phyloP scores from a whole-genome alignment of 805 yeast species.

The Brettanomyces nanus region DNA sequence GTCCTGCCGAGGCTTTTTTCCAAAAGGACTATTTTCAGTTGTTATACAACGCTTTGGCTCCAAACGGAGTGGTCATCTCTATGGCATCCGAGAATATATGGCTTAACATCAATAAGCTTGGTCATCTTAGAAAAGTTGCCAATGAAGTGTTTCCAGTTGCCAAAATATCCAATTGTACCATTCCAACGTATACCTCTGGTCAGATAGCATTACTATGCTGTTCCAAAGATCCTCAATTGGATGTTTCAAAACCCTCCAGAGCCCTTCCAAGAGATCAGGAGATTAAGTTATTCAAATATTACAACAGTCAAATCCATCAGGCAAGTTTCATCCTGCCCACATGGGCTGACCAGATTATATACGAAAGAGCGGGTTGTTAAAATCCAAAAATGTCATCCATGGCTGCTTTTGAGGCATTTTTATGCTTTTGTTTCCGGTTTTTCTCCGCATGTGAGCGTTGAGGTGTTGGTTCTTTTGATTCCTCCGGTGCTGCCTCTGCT shows the following conservation, averaged over 20 bases:
- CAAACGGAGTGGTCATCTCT: slow-evolving; percentile 56
- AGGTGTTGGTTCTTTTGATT: too few species aligned
- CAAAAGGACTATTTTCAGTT: slow-evolving; percentile 68
- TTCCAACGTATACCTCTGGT: slow-evolving; percentile 85
- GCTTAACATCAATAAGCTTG: slow-evolving; percentile 53
- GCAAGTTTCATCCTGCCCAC: slow-evolving; percentile 74
- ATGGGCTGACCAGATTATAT: slow-evolving; percentile 46
- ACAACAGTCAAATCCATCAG: slow-evolving; percentile 55
- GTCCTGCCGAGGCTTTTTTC: slow-evolving; percentile 85
- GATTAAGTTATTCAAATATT: slow-evolving; percentile 47
- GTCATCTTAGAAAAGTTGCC: slow-evolving; percentile 39
- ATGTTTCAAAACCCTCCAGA: slow-evolving; percentile 47
- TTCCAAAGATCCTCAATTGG: slow-evolving; percentile 40
- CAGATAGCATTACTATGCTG: slow-evolving; percentile 76
- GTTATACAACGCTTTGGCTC: slow-evolving; percentile 52
- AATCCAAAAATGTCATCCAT: slow-evolving; percentile 74
- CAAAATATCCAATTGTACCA: slow-evolving; percentile 67
- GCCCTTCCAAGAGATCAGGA: slow-evolving; percentile 37
- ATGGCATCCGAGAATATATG: slow-evolving; percentile 81
- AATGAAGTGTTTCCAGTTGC: slow-evolving; percentile 51
- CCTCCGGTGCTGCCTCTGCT: too few species aligned
- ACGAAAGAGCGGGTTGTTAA: slow-evolving; percentile 8
- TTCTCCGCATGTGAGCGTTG: too few species aligned
- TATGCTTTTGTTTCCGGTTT: slow-evolving; percentile 16
- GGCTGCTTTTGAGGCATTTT: slow-evolving; percentile 39